Evolutionary conservation across 768 basidiomycete species (phyloP).

Genomic region (Gymnopilus dilepis): DNA sequence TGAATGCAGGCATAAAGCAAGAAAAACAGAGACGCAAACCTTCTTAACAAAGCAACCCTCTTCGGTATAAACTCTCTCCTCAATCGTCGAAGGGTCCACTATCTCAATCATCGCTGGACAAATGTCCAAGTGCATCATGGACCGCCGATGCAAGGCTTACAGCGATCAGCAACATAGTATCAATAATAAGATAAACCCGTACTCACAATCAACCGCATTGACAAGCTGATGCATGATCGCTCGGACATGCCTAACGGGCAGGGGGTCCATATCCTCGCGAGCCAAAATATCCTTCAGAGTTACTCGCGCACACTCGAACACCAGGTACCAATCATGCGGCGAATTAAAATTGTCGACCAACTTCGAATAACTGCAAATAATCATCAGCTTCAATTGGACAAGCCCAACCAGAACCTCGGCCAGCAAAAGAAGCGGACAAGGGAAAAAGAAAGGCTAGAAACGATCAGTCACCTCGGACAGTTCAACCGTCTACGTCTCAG

Average conservation of each 20-base stretch:
- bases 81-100: background rate
- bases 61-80: background rate
- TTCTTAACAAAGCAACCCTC: background rate
- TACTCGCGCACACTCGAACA: background rate
- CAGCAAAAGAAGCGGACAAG: no score
- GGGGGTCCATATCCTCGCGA: background rate
- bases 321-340: background rate
- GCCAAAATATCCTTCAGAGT: background rate
- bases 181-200: no score
- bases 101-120: background rate
- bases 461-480: background rate
- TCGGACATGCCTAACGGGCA: background rate
- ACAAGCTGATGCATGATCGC: background rate
- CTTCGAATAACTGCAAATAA: background rate
- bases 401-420: no score
- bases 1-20: background rate
- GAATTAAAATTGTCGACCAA: background rate
- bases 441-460: background rate
- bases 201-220: background rate
- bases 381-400: no score
- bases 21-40: background rate
- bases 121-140: background rate
- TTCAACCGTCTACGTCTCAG: no score
- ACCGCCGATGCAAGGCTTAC: background rate
- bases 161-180: no score